Base-by-base conservation (phyloP, 1,284 basidiomycete species). In the Ceratorhiza oryzae-sativae region DNA sequence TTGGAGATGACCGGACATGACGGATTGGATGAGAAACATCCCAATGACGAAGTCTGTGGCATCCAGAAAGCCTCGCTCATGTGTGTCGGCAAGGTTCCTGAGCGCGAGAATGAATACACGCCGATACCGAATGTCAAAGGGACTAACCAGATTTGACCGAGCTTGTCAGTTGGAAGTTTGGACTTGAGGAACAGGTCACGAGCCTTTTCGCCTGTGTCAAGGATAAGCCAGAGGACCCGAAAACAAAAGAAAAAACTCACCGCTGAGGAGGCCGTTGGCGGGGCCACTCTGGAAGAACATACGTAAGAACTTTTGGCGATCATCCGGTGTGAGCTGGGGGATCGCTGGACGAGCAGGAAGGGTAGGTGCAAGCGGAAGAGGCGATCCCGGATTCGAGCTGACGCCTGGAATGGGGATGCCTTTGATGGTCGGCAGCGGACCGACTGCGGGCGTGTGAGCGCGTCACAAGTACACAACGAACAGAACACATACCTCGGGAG, bases 31-130 rank as follows among this genome's bases (percentile, higher is more conserved):
- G 78, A 96, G 87, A 80, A 92, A 94, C 97, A 99, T 98, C 63
- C 93, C 97, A 78, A 99, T 90, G 75, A 92, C 91, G 79, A 99
- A 99, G 81, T 99, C 97, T 51, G 92, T 87, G 25, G 90, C 84
- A 79, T 99, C 97, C 73, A 99, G 88, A 2, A 87, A 84, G 48
- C 97, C 97, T 73, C 97, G 88, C 76, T 92, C 88, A 80, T 96
- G 93, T 0, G 95, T 97, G 81, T 99, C 97, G 20, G 97, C 93
- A 41, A 99, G 87, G 76, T 88, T 91, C 95, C 94, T 96, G 77
- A 0, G 60, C 4, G 25, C 53, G 39, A 18, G 59, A 34, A 18
- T 56, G 27, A 51, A 39, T 53, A 41, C 3, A 48, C 42, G 51
- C 48, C 18, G 30, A 70, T 34, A 71, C 72, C 18, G 27, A 18